Evolutionary conservation across 805 yeast genomes (phyloP).

Genomic region (Kodamaea nitidulidarum): DNA sequence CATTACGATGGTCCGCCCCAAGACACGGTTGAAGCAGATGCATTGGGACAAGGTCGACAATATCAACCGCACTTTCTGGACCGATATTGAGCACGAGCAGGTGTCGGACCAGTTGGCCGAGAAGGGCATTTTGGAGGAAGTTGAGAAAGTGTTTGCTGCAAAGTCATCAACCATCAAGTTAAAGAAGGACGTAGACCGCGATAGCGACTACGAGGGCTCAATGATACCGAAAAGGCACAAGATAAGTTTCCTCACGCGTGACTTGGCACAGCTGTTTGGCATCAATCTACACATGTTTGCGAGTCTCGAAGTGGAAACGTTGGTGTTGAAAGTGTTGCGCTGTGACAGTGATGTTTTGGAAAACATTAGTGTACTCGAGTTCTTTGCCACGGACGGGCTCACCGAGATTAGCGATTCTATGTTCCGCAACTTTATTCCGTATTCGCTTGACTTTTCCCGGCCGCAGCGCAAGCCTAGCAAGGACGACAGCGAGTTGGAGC

Average conservation of each 20-base stretch:
- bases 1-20: conserved; percentile 43
- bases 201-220: conserved; percentile 5
- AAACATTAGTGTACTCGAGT: conserved; percentile 75
- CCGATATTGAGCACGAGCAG: conserved; percentile 53
- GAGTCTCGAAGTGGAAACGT: conserved; percentile 53
- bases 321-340: conserved; percentile 65
- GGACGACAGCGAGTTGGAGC: conserved; percentile 70
- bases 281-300: conserved; percentile 83
- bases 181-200: conserved; percentile 25
- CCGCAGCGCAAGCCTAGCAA: conserved; percentile 48
- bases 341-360: conserved; percentile 72
- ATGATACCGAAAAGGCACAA: conserved; percentile 38
- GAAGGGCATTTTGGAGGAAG: conserved; percentile 77
- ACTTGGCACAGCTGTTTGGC: conserved; percentile 90
- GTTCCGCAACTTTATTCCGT: conserved; percentile 74
- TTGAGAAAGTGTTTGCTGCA: conserved; percentile 85
- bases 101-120: conserved; percentile 61
- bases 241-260: conserved; percentile 70
- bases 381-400: conserved; percentile 70
- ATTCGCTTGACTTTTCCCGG: conserved; percentile 63
- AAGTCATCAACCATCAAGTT: conserved; percentile 48
- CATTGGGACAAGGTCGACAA: conserved; percentile 95
- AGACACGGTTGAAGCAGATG: conserved; percentile 79
- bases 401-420: conserved; percentile 69
- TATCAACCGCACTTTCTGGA: conserved; percentile 86